phyloP scores from a whole-genome alignment of 2,329 filamentous ascomycete genomes.

The Xenosphaeropsis pyriputrescens region DNA sequence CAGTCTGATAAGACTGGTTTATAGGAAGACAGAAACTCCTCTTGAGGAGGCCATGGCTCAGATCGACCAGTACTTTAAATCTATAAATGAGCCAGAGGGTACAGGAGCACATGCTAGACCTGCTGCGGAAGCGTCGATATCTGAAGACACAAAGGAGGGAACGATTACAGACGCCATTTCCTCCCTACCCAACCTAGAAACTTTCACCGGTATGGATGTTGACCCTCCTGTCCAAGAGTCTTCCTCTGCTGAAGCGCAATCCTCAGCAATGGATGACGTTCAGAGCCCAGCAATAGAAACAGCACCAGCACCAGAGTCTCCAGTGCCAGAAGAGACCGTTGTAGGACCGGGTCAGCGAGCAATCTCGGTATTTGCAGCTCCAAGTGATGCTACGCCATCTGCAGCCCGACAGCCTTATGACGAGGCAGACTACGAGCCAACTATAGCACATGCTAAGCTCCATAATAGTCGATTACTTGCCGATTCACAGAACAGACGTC shows the following conservation, averaged over 20 bases:
- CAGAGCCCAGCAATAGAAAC: conserved; percentile 1
- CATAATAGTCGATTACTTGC: conserved; percentile 55
- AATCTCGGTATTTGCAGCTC: conserved; percentile 65
- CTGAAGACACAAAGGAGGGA: conserved; percentile 1
- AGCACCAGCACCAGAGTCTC: conserved; percentile 3
- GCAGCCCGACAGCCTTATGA: conserved; percentile 55
- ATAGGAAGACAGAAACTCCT: conserved; percentile 61
- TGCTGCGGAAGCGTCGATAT: conserved; percentile 6
- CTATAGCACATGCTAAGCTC: conserved; percentile 59
- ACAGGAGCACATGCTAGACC: background rate
- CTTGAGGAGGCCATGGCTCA: conserved; percentile 74
- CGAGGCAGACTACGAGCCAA: conserved; percentile 65
- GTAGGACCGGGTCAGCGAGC: conserved; percentile 24
- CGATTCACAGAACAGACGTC: conserved; percentile 54
- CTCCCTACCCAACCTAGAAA: conserved; percentile 5
- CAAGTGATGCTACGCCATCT: conserved; percentile 56
- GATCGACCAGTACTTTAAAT: conserved; percentile 60
- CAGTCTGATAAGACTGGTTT: conserved; percentile 64
- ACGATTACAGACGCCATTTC: conserved; percentile 7
- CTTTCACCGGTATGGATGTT: background rate
- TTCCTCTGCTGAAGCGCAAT: conserved; percentile 1
- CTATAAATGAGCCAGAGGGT: conserved; percentile 5
- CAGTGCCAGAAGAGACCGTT: conserved; percentile 4
- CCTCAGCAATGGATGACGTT: conserved; percentile 1
- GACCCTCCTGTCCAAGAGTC: background rate